Evolutionary conservation across 352 stramenopile species (phyloP), one percentile per base, ranked within the genome.

Genomic region (Phytophthora litchii): DNA sequence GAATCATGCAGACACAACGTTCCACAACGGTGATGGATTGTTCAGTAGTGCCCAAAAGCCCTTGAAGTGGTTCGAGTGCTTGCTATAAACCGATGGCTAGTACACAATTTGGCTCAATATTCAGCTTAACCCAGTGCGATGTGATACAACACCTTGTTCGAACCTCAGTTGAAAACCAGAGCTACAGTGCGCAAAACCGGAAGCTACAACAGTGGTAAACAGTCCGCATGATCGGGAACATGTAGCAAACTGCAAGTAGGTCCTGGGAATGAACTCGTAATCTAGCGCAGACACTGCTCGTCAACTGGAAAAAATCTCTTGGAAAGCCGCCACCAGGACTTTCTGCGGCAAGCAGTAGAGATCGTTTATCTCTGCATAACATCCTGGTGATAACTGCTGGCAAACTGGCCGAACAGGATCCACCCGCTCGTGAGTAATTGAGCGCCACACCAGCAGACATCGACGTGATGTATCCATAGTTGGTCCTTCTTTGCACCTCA

Each of bases 11-110:
- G 79, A 89, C 53, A 82, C 64, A 17, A 70, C 74, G 14, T 86
- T 89, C 67, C 72, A 78, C 53, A 72, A 81, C 53, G 74, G 76
- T n/a, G 79, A 89, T 27, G 66, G 64, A 4, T 61, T 78, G 29
- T 80, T 82, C 31, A 71, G 74, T 38, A 69, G 65, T 32, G 58
- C 58, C n/a, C 60, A 80, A 53, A 88, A 88, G 49, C 78, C 78
- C 1, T 54, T 80, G 34, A 85, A 88, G 53, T 88, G 78, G 78
- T 85, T 88, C 46, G 72, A 85, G 55, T 83, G 75, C 21, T 35
- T 71, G 35, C 51, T 80, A 20, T 80, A 76, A 46, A 21, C 8
- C 11, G 17, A 34, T 31, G 47, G 35, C 23, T 36, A 49, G 21
- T 17, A 55, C 29, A 32, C 19, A 37, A 10, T n/a, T 45, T 23